Conservation (phyloP, 164 flowering plant genomes). For the Taxillus chinensis region DNA sequence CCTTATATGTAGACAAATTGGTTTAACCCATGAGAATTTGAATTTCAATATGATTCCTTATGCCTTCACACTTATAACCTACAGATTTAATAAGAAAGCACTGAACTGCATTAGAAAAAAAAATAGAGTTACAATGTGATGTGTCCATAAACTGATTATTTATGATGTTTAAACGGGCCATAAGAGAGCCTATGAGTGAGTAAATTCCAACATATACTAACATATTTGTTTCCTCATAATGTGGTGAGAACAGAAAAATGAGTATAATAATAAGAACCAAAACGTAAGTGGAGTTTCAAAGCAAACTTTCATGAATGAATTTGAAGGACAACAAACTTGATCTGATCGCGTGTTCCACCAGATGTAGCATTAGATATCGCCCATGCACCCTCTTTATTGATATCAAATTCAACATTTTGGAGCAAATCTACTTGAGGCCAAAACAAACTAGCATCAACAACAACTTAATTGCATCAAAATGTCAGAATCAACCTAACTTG, state of each 20-base stretch:
- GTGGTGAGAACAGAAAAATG: conserved; percentile 48
- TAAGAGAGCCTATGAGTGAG: conserved; percentile 91
- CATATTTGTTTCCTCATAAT: conserved; percentile 58
- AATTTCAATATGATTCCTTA: conserved; percentile 71
- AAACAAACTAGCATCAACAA: conserved; percentile 39
- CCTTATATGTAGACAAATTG: conserved; percentile 73
- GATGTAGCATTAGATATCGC: conserved; percentile 54
- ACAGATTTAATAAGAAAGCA: conserved; percentile 7
- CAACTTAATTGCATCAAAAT: too few relatives aligned
- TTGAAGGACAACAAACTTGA: conserved; percentile 24
- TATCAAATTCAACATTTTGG: conserved; percentile 48
- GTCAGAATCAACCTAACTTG: too few relatives aligned
- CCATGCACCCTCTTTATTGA: conserved; percentile 65
- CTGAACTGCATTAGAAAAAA: neutral
- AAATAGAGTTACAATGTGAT: neutral
- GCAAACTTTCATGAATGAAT: too few relatives aligned
- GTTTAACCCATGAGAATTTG: conserved; percentile 50
- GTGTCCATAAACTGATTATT: neutral
- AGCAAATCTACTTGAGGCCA: conserved; percentile 34
- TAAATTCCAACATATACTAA: conserved; percentile 79
- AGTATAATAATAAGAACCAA: conserved; percentile 42
- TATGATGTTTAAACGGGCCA: conserved; percentile 40
- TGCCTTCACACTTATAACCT: conserved; percentile 90
- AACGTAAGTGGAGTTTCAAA: conserved; percentile 37
- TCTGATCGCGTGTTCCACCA: conserved; percentile 46